Evolutionary conservation across 2,329 filamentous ascomycete species (phyloP).

Genomic region (Botrytis deweyae): DNA sequence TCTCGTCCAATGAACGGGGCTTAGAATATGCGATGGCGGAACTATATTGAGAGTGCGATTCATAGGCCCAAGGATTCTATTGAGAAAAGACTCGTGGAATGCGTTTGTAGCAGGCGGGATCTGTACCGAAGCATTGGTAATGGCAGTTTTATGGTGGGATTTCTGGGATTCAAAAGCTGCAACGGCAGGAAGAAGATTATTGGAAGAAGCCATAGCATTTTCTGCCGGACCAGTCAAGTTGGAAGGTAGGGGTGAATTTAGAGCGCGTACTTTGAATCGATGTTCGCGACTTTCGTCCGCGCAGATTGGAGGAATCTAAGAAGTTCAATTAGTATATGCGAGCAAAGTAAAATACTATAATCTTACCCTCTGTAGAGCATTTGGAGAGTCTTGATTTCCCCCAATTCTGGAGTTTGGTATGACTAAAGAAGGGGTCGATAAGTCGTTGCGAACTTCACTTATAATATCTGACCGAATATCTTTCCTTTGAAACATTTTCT

Average conservation of each 20-base stretch:
- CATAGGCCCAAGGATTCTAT: background rate
- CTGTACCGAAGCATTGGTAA: constrained; percentile 1
- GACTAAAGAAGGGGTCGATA: background rate
- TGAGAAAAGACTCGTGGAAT: background rate
- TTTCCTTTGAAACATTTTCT: background rate
- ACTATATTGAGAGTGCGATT: background rate
- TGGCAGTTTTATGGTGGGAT: background rate
- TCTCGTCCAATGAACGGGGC: background rate
- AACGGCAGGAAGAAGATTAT: background rate
- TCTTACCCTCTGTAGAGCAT: background rate
- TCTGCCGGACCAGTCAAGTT: background rate
- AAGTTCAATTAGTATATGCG: background rate
- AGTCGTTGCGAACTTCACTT: too few relatives aligned
- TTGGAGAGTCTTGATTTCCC: background rate
- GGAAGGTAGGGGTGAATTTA: too few relatives aligned
- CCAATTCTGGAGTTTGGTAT: too few relatives aligned
- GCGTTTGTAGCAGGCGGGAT: background rate
- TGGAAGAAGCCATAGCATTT: too few relatives aligned
- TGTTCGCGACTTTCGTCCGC: background rate
- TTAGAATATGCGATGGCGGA: background rate
- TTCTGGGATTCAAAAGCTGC: background rate
- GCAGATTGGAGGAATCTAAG: background rate
- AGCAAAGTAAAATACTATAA: background rate
- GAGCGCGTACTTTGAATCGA: background rate
- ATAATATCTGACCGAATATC: background rate